These are phyloP conservation scores for Lactifluus pinguis DNA, from an alignment of 768 basidiomycete genomes.

Conservation along the genomic window DNA sequence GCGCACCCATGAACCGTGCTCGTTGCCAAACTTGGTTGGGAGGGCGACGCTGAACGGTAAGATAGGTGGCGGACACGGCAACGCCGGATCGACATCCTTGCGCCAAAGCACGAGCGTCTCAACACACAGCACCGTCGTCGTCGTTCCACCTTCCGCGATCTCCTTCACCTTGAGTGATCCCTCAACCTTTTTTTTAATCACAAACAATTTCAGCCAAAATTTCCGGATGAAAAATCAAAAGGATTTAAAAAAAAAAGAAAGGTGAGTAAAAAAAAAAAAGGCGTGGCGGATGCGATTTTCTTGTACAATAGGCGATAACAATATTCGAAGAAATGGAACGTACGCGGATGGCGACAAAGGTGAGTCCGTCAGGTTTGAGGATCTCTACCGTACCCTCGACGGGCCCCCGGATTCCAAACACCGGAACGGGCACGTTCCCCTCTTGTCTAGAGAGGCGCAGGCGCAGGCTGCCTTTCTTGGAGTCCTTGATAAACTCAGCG, in stretches of 20 bases:
- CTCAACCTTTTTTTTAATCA: slow-evolving; percentile 20
- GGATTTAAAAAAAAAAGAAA: not conserved
- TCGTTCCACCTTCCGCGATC: slow-evolving; percentile 43
- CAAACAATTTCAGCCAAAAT: too few species aligned
- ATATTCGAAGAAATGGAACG: not conserved
- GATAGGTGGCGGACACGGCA: slow-evolving; percentile 38
- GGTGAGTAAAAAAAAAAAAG: too few species aligned
- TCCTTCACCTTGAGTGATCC: slow-evolving; percentile 24
- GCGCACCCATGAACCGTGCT: slow-evolving; percentile 51
- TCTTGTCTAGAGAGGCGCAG: slow-evolving; percentile 13
- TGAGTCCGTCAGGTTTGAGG: slow-evolving; percentile 14
- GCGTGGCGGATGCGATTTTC: too few species aligned
- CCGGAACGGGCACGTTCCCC: not conserved
- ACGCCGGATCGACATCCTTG: slow-evolving; percentile 32
- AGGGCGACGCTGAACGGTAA: slow-evolving; percentile 48
- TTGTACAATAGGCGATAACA: too few species aligned
- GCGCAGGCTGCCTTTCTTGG: slow-evolving; percentile 10
- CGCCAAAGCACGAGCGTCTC: slow-evolving; percentile 50
- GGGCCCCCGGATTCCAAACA: slow-evolving; percentile 10
- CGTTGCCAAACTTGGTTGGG: slow-evolving; percentile 48
- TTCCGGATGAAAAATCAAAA: not conserved
- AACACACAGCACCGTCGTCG: slow-evolving; percentile 42
- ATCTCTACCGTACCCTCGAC: slow-evolving; percentile 14
- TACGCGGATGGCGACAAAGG: slow-evolving; percentile 16
- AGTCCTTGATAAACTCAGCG: slow-evolving; percentile 17